Evolutionary conservation across 2,329 filamentous ascomycete genomes (phyloP).

Genomic region (Aspergillus transmontanensis): DNA sequence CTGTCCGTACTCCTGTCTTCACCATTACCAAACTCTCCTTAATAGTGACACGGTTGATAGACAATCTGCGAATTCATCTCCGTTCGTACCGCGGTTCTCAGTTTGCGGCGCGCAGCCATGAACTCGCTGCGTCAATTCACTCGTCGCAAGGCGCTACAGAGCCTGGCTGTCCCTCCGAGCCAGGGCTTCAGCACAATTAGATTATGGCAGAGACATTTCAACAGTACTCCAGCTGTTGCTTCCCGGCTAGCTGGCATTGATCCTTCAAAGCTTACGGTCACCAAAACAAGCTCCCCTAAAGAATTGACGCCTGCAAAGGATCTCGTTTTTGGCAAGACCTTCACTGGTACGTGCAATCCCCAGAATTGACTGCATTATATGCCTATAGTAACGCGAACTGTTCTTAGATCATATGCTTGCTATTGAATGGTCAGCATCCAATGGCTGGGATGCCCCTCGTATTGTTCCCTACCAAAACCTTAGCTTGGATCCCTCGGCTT

Average conservation of each 20-base stretch:
- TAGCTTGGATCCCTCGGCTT: slow-evolving; percentile 91
- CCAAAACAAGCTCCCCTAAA: slow-evolving; percentile 76
- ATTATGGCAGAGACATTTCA: slow-evolving; percentile 55
- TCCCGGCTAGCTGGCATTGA: slow-evolving; percentile 68
- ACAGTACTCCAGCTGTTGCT: slow-evolving; percentile 34
- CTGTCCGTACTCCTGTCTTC: neutral
- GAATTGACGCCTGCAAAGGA: slow-evolving; percentile 72
- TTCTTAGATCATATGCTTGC: slow-evolving; percentile 92
- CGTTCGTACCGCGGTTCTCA: neutral
- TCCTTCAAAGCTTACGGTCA: slow-evolving; percentile 72
- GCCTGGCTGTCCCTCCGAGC: slow-evolving; percentile 24
- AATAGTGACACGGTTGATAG: neutral
- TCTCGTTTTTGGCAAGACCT: slow-evolving; percentile 85
- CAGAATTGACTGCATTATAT: neutral
- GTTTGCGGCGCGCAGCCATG: slow-evolving; percentile 26
- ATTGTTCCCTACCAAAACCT: slow-evolving; percentile 97
- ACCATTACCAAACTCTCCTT: neutral
- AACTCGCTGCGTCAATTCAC: slow-evolving; percentile 39
- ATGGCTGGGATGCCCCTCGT: slow-evolving; percentile 80
- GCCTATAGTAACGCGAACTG: slow-evolving; percentile 21
- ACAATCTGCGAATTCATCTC: neutral
- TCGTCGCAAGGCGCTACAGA: slow-evolving; percentile 32
- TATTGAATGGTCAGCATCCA: slow-evolving; percentile 83
- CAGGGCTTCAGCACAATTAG: slow-evolving; percentile 32
- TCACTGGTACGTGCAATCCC: slow-evolving; percentile 67